phyloP scores from a whole-genome alignment of 192 early-diverging fungal species.

The Phycomyces blakesleeanus region DNA sequence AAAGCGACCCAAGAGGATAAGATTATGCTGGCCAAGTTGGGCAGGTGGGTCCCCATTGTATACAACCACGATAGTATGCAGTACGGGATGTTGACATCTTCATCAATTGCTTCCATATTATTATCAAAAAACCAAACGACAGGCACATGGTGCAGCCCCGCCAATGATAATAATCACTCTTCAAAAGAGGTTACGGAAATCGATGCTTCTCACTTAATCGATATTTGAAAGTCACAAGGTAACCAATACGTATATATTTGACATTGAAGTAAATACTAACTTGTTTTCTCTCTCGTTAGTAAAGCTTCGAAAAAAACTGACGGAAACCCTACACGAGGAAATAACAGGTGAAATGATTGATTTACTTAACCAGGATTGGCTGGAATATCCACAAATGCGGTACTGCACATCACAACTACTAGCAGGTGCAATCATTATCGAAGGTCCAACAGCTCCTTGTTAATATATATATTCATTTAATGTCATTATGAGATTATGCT shows the following conservation, averaged over 20 bases:
- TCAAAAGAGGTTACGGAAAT: conserved; percentile 7
- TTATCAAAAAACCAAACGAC: conserved; percentile 9
- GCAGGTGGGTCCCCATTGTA: conserved; percentile 12
- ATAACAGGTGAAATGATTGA: conserved; percentile 3
- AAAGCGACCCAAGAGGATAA: conserved; percentile 16
- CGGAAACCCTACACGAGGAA: conserved; percentile 7
- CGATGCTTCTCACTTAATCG: conserved; percentile 1
- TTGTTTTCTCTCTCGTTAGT: conserved; percentile 9
- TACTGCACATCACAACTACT: conserved; percentile 13
- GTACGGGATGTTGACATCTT: conserved; percentile 7
- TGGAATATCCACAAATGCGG: conserved; percentile 1
- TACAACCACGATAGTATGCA: conserved; percentile 11
- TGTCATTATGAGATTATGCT: no score
- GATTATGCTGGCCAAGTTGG: conserved; percentile 11
- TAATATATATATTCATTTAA: no score
- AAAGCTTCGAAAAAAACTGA: conserved; percentile 8
- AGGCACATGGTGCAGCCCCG: conserved; percentile 4
- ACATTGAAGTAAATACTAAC: conserved; percentile 6
- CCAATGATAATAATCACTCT: conserved; percentile 1
- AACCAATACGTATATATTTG: conserved; percentile 1
- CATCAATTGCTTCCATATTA: conserved; percentile 11
- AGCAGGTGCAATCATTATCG: conserved; percentile 8
- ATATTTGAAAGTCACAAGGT: conserved; percentile 6
- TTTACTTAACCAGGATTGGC: conserved; percentile 6
- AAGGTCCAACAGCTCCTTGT: not conserved